A percentile compares a stretch with the other conserved stretches of the same genome.
Conservation (phyloP, 2,329 filamentous ascomycete species). For the Chalara sp. region DNA sequence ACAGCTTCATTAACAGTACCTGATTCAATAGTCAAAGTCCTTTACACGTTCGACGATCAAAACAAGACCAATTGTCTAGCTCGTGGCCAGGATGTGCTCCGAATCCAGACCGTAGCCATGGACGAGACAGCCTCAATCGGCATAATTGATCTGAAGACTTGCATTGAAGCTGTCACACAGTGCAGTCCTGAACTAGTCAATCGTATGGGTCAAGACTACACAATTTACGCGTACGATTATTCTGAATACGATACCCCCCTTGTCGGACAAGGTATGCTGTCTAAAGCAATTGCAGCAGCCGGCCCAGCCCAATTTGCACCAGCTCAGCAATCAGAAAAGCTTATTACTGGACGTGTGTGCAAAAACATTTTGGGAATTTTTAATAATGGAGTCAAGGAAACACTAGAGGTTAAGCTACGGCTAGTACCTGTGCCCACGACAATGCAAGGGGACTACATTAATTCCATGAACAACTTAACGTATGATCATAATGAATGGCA, state of each 20-base stretch:
- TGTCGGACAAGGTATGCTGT: constrained; percentile 93
- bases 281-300: constrained; percentile 61
- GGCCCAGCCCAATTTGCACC: constrained; percentile 47
- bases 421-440: constrained; percentile 64
- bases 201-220: constrained; percentile 70
- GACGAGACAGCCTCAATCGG: constrained; percentile 79
- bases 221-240: constrained; percentile 95
- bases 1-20: constrained; percentile 12
- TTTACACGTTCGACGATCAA: constrained; percentile 91
- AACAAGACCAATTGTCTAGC: constrained; percentile 86
- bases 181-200: constrained; percentile 81
- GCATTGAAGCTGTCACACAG: constrained; percentile 71
- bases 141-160: constrained; percentile 78
- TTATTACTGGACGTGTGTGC: constrained; percentile 86
- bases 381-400: constrained; percentile 76
- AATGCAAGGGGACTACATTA: constrained; percentile 52
- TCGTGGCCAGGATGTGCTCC: constrained; percentile 70
- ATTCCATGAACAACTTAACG: constrained; percentile 54
- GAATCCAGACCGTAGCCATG: constrained; percentile 72
- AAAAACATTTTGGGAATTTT: constrained; percentile 82
- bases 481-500: constrained; percentile 74
- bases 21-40: constrained; percentile 70
- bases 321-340: constrained; percentile 53
- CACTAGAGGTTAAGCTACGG: constrained; percentile 85
- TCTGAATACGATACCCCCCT: constrained; percentile 90